Evolutionary conservation across 495 filamentous ascomycete genomes (phyloP), one percentile per base, ranked within the genome.

Genomic region (Parathielavia appendiculata): DNA sequence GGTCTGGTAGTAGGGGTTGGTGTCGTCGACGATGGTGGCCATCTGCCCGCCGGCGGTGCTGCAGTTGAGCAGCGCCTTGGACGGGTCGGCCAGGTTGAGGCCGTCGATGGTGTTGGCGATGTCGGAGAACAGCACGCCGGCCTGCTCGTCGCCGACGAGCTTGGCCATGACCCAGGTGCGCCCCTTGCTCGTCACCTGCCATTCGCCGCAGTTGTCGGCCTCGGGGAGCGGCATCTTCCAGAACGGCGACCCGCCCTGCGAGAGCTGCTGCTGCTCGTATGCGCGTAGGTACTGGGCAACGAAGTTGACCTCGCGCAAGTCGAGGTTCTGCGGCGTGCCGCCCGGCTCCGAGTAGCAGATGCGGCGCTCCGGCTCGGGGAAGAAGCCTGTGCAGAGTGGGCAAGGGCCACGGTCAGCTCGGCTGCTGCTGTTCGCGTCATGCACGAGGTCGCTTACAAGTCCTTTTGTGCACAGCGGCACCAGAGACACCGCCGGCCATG

Each of bases 51-150:
- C 41, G 16, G 41, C 41, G 16, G 41, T 44, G 41, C 17, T 44
- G 41, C 41, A 44, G 41, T 20, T 20, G 16, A 44, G 14, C 16
- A 44, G 41, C 7, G 41, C 41, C 10, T 14, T 20, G 1, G 41
- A 2, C 41, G 14, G 14, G 14, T 44, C 41, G 2, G 17, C 41
- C 4, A 19, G 16, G 6, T 14, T 44, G 16, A 20, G 41, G 16
- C 44, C 47, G 47, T 49, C 47, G 30, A 49, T 49, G 47, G 47
- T 19, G 6, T 13, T 23, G 35, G 49, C 49, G 34, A 51, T 51
- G 19, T 51, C 49, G 10, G 6, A 6, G 13, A 51, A 51, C 17
- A 39, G 17, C 32, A 51, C 49, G 34, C 14, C 13, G 32, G 13
- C 47, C 30, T 14, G 0, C 14, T 35, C 6, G 34, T 51, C 35